Conservation (phyloP, 2,329 filamentous ascomycete species). For the Claviceps digitariae region DNA sequence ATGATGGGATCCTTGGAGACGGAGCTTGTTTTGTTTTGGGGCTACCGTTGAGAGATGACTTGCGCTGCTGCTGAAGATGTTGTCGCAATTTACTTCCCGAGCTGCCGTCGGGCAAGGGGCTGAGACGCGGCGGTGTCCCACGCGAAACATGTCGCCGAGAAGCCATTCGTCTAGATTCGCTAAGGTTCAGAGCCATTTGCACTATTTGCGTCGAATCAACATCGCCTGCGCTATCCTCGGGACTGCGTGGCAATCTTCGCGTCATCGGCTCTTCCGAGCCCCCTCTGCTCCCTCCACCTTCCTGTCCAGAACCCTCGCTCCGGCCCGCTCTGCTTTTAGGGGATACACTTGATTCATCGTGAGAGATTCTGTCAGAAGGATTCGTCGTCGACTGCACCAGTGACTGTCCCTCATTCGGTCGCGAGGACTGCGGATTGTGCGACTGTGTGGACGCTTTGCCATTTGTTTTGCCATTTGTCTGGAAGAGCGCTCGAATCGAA, state of each 20-base stretch:
- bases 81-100: conserved; percentile 48
- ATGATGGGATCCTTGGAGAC: conserved; percentile 26
- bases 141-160: conserved; percentile 42
- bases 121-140: conserved; percentile 35
- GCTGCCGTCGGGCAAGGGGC: conserved; percentile 38
- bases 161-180: conserved; percentile 60
- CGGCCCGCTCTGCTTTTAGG: not conserved
- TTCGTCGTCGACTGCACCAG: not conserved
- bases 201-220: conserved; percentile 82
- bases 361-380: not conserved
- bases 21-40: conserved; percentile 36
- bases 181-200: conserved; percentile 79
- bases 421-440: not conserved
- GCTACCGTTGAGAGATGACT: conserved; percentile 46
- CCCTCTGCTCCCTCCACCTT: not conserved
- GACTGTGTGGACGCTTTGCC: conserved; percentile 8
- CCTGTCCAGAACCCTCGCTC: not conserved
- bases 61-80: conserved; percentile 59
- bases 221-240: conserved; percentile 30
- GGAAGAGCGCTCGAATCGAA: conserved; percentile 12
- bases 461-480: conserved; percentile 11
- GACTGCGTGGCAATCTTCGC: not conserved
- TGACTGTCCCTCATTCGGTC: not conserved
- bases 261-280: not conserved
- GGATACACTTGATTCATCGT: not conserved